phyloP scores from a whole-genome alignment of 2,329 filamentous ascomycete species.

The Fusarium nisikadoi region DNA sequence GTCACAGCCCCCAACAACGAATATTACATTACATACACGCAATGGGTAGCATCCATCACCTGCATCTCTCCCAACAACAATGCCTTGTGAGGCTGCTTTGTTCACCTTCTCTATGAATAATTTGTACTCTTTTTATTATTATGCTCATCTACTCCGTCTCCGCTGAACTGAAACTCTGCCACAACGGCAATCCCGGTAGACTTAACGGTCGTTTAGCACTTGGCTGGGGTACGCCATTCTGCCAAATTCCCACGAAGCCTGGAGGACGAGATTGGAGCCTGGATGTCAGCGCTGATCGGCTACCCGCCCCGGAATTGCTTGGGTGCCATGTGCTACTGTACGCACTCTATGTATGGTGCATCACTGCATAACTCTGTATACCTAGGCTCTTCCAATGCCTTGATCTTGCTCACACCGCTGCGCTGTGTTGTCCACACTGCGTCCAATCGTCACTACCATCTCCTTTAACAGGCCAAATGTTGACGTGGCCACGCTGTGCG shows the following conservation, averaged over 20 bases:
- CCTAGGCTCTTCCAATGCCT: conserved; percentile 1
- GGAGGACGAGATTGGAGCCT: neutral
- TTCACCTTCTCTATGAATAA: neutral
- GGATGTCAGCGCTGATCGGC: conserved; percentile 37
- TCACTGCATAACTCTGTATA: conserved; percentile 24
- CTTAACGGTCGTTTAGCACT: neutral
- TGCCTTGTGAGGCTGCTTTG: neutral
- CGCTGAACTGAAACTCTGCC: conserved; percentile 30
- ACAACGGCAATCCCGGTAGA: conserved; percentile 17
- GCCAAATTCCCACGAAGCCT: neutral
- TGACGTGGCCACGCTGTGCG: conserved; percentile 34
- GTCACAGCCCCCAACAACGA: neutral
- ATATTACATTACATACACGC: no score
- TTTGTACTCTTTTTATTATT: neutral
- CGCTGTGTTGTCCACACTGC: neutral
- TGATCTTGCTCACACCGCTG: conserved; percentile 19
- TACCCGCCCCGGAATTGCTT: conserved; percentile 43
- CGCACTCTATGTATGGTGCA: conserved; percentile 19
- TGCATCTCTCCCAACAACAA: neutral
- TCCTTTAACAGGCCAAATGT: neutral
- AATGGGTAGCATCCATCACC: neutral
- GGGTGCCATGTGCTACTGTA: conserved; percentile 21
- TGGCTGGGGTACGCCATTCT: neutral
- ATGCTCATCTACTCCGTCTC: conserved; percentile 3
- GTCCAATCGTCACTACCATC: neutral